These are phyloP conservation scores for Helianthus annuus DNA, from an alignment of 129 eudicot species.

Conservation along the genomic window DNA sequence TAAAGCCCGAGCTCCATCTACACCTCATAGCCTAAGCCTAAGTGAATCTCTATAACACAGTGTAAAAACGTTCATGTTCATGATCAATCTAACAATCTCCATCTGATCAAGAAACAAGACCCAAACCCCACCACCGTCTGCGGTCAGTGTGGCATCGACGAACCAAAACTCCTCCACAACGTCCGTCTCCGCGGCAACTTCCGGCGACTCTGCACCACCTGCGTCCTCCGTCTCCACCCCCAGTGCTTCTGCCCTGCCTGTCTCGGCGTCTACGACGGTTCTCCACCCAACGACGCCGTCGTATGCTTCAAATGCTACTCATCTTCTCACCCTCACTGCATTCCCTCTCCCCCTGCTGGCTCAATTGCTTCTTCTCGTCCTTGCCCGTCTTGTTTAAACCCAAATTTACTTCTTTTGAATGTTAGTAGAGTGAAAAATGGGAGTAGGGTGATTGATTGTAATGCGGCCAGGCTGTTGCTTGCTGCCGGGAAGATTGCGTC, in stretches of 20 bases:
- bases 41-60: no score
- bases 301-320: slow-evolving; percentile 73
- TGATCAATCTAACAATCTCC: not conserved
- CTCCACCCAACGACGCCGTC: slow-evolving; percentile 46
- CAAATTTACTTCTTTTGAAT: slow-evolving; percentile 48
- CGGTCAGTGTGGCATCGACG: slow-evolving; percentile 67
- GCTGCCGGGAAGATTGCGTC: slow-evolving; percentile 65
- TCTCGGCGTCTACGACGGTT: slow-evolving; percentile 49
- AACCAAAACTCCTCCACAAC: slow-evolving; percentile 64
- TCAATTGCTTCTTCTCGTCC: slow-evolving; percentile 26
- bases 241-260: slow-evolving; percentile 80
- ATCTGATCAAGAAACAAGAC: not conserved
- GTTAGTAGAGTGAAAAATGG: slow-evolving; percentile 32
- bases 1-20: no score
- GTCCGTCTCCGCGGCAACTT: slow-evolving; percentile 68
- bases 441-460: slow-evolving; percentile 39
- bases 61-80: not conserved
- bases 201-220: slow-evolving; percentile 75
- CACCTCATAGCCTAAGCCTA: no score
- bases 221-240: slow-evolving; percentile 82
- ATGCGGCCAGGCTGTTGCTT: slow-evolving; percentile 49
- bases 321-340: slow-evolving; percentile 59
- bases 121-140: slow-evolving; percentile 39
- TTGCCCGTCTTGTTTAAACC: slow-evolving; percentile 60
- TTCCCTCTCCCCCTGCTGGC: slow-evolving; percentile 22